Percentiles rank a stretch among this genome's conserved stretches.
Evolutionary conservation across 345 rosid genomes (phyloP).

Genomic region (Acer negundo): DNA sequence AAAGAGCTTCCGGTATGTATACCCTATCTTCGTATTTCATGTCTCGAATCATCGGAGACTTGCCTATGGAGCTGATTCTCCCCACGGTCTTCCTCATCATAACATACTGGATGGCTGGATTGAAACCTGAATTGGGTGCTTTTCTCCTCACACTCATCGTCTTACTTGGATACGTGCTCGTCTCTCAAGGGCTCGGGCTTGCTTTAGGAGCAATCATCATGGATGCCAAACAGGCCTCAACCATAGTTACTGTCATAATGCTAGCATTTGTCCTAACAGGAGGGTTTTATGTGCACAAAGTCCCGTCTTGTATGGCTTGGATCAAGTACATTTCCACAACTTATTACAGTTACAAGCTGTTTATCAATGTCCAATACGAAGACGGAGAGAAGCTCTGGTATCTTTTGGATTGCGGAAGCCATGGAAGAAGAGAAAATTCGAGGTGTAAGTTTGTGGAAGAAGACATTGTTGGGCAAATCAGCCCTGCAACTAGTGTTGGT

Average conservation of each 20-base stretch:
- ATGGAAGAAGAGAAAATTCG: constrained; percentile 14
- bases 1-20: constrained; percentile 91
- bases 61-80: constrained; percentile 90
- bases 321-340: constrained; percentile 76
- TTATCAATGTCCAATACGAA: constrained; percentile 70
- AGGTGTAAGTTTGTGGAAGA: constrained; percentile 67
- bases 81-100: constrained; percentile 65
- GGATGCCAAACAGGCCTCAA: constrained; percentile 93
- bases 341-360: constrained; percentile 67
- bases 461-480: constrained; percentile 67
- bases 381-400: constrained; percentile 46
- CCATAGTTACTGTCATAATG: constrained; percentile 81
- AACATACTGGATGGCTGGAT: constrained; percentile 83
- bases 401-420: constrained; percentile 46
- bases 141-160: constrained; percentile 60
- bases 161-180: constrained; percentile 74
- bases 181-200: constrained; percentile 86
- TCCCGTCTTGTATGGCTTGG: constrained; percentile 77
- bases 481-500: constrained; percentile 44
- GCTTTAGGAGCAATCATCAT: constrained; percentile 82
- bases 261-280: constrained; percentile 84
- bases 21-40: constrained; percentile 86
- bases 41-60: constrained; percentile 79
- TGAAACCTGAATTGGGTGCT: constrained; percentile 53
- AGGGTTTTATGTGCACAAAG: constrained; percentile 83